Evolutionary conservation across 2,329 filamentous ascomycete species (phyloP).

Genomic region (Cytospora chrysosperma): DNA sequence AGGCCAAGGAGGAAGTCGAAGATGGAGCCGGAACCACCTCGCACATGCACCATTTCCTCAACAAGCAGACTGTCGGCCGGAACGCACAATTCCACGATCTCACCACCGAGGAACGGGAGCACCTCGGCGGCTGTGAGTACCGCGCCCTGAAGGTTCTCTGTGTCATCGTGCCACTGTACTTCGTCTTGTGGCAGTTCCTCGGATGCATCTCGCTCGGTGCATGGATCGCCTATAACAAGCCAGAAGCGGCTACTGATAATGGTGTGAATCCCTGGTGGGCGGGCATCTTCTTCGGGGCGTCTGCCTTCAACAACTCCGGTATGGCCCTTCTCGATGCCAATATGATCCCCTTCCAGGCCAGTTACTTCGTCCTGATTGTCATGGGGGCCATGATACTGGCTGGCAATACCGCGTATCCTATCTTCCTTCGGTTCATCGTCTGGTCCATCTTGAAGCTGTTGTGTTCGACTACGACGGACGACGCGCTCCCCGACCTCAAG

Average conservation of each 20-base stretch:
- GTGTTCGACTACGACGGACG: conserved; percentile 37
- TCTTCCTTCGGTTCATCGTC: conserved; percentile 60
- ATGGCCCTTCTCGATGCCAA: conserved; percentile 67
- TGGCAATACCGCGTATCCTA: conserved; percentile 65
- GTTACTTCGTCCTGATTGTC: conserved; percentile 49
- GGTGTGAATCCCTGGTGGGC: conserved; percentile 67
- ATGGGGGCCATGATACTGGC: conserved; percentile 61
- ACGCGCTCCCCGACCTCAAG: conserved; percentile 42
- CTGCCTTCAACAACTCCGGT: conserved; percentile 70
- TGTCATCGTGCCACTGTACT: conserved; percentile 51
- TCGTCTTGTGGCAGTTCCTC: conserved; percentile 42
- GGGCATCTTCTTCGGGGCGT: conserved; percentile 65
- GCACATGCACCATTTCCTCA: conserved; percentile 33
- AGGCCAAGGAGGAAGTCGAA: neutral
- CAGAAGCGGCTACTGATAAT: conserved; percentile 50
- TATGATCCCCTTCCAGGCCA: conserved; percentile 59
- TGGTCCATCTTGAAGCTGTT: conserved; percentile 50
- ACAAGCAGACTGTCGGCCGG: conserved; percentile 35
- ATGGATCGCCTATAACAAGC: conserved; percentile 56
- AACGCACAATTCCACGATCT: conserved; percentile 51
- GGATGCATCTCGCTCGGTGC: conserved; percentile 41
- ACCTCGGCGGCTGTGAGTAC: conserved; percentile 54
- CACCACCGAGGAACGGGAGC: conserved; percentile 46
- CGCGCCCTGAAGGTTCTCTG: conserved; percentile 48
- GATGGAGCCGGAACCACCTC: conserved; percentile 22